Conservation (phyloP, 2,329 filamentous ascomycete genomes). For the Talaromyces sp. region DNA sequence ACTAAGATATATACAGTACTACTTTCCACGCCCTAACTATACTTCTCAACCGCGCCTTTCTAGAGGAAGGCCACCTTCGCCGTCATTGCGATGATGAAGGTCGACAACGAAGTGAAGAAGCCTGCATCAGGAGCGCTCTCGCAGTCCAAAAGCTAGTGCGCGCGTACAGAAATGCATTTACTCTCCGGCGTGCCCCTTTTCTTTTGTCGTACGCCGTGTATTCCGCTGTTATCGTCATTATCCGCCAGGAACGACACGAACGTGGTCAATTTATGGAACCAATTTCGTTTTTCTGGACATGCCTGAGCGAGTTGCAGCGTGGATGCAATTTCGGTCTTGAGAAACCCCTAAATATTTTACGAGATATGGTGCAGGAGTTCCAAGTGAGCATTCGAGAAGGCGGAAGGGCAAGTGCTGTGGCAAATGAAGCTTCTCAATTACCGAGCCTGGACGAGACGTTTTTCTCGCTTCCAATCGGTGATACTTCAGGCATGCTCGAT, state of each 20-base stretch:
- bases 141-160: conserved; percentile 20
- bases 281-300: conserved; percentile 42
- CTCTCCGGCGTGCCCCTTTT: neutral
- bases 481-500: neutral
- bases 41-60: neutral
- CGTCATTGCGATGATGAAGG: conserved; percentile 13
- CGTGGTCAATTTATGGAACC: conserved; percentile 25
- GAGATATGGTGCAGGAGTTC: neutral
- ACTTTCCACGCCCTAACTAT: neutral
- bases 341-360: neutral
- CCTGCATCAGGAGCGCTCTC: conserved; percentile 19
- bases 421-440: neutral
- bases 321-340: conserved; percentile 32
- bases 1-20: neutral
- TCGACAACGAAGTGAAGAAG: conserved; percentile 10
- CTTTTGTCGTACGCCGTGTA: conserved; percentile 13
- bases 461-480: neutral
- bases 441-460: neutral
- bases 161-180: conserved; percentile 19
- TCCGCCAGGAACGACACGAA: conserved; percentile 22
- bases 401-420: neutral
- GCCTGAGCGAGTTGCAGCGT: conserved; percentile 36
- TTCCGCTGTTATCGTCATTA: conserved; percentile 24
- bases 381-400: neutral
- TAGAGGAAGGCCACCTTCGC: conserved; percentile 11